Conservation (phyloP, 768 basidiomycete species). For the Pleurotus tuber-regium region DNA sequence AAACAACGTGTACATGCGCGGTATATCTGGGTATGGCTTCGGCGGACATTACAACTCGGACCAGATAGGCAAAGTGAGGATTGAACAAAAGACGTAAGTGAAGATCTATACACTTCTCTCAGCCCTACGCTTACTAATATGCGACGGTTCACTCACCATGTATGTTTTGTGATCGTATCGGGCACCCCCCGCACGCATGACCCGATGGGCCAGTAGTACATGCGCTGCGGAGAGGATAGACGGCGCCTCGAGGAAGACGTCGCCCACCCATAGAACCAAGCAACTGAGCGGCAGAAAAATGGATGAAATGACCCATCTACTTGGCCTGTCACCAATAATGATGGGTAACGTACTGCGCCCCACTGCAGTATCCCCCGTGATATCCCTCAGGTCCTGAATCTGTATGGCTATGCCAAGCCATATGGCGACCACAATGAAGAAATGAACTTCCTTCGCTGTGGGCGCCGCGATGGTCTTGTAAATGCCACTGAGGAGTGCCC, state of each 20-base stretch:
- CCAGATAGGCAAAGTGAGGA: slow-evolving; percentile 7
- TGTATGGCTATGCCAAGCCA: slow-evolving; percentile 12
- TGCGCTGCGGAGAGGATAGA: slow-evolving; percentile 4
- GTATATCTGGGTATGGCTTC: neutral
- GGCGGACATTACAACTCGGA: neutral
- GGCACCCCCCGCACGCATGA: slow-evolving; percentile 2
- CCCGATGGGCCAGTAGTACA: slow-evolving; percentile 13
- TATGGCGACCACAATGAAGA: slow-evolving; percentile 8
- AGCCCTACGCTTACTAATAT: neutral
- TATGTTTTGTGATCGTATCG: slow-evolving; percentile 19
- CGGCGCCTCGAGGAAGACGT: slow-evolving; percentile 4
- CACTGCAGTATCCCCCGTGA: slow-evolving; percentile 13
- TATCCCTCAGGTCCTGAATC: slow-evolving; percentile 17
- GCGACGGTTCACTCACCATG: slow-evolving; percentile 12
- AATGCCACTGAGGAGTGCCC: slow-evolving; percentile 14
- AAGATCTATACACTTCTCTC: slow-evolving; percentile 1
- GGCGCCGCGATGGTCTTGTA: slow-evolving; percentile 11
- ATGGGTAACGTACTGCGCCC: slow-evolving; percentile 17
- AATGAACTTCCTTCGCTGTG: neutral
- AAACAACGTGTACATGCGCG: no score
- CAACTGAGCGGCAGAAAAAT: slow-evolving; percentile 10
- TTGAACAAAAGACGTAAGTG: slow-evolving; percentile 13
- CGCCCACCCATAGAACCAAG: slow-evolving; percentile 7
- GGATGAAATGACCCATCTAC: slow-evolving; percentile 11
- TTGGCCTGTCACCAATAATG: slow-evolving; percentile 10